Conservation (phyloP, 768 basidiomycete species). For the Suillus spraguei region DNA sequence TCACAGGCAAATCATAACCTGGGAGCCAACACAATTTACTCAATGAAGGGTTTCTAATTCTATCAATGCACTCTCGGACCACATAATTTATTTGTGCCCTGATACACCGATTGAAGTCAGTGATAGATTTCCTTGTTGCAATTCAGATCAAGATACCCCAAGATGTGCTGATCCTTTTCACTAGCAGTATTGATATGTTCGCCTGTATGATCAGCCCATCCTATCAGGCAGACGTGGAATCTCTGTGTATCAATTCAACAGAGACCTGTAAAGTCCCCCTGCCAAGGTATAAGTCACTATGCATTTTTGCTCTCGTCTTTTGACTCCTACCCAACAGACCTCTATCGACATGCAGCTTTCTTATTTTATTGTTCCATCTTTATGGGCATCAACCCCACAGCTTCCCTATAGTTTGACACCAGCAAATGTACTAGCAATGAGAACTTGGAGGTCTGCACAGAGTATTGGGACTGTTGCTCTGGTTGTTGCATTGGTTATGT, state of each 20-base stretch:
- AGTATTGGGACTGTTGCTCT: not conserved
- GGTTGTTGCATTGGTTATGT: not conserved
- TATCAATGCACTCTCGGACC: not conserved
- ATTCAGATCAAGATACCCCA: not conserved
- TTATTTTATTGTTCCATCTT: conserved; percentile 2
- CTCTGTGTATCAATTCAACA: not conserved
- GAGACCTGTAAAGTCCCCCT: not conserved
- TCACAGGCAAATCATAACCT: not conserved
- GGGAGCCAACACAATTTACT: not conserved
- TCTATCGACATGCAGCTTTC: not conserved
- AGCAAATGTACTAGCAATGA: not conserved
- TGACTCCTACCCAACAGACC: not conserved
- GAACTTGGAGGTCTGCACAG: not conserved
- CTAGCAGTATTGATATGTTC: not conserved
- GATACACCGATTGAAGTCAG: not conserved
- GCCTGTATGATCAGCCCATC: not conserved
- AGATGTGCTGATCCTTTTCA: not conserved
- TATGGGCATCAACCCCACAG: not conserved
- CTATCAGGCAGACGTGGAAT: not conserved
- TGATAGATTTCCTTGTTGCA: not conserved
- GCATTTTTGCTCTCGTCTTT: not conserved
- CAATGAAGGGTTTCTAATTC: not conserved
- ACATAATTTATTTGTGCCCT: not conserved
- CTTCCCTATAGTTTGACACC: not conserved
- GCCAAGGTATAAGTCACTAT: not conserved